Base-by-base conservation (phyloP, 1,284 basidiomycete species). In the Ganoderma leucocontextum region DNA sequence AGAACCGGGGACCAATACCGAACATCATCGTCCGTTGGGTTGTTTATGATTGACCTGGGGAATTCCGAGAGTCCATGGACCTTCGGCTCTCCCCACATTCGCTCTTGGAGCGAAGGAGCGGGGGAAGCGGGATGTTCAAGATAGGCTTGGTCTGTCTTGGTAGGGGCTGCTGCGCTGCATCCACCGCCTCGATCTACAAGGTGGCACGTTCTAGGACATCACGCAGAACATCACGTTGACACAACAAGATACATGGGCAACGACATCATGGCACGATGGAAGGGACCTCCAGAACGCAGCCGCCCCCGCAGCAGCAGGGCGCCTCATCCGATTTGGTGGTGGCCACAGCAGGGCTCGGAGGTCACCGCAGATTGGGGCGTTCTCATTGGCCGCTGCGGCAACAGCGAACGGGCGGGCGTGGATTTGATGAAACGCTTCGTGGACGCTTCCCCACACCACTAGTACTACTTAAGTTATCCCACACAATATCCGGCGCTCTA, bases 401-500 rank as follows among this genome's bases (percentile, higher is more conserved):
- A 35, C 47, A 47, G 60, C 66, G 62, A 70, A 68, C 59, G 62
- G 42, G 47, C 39, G 25, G n/a, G 47, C 55, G 25, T 57, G 35
- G 41, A 58, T 72, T 70, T 68, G 66, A 66, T 72, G 63, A 60
- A 35, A 65, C 68, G 60, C 62, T 60, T 65, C 66, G 22, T 49
- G 25, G 13, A 63, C 68, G 60, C 62, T 62, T 65, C 66, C 38
- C 60, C 39, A 33, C 35, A 57, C 38, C 39, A 67, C 29, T 29
- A 29, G 29, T 29, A 29, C 29, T 29, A n/a, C n/a, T n/a, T n/a
- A n/a, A n/a, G n/a, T 58, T 38, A 53, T 66, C 66, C 65, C 65
- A 70, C 66, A 53, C 62, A 41, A 47, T 35, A 52, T 39, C 25
- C 62, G 29, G 29, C 29, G 52, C 39, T 57, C 65, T 66, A 60